Evolutionary conservation across 2,329 filamentous ascomycete genomes (phyloP).

Genomic region (Dactylella cylindrospora): DNA sequence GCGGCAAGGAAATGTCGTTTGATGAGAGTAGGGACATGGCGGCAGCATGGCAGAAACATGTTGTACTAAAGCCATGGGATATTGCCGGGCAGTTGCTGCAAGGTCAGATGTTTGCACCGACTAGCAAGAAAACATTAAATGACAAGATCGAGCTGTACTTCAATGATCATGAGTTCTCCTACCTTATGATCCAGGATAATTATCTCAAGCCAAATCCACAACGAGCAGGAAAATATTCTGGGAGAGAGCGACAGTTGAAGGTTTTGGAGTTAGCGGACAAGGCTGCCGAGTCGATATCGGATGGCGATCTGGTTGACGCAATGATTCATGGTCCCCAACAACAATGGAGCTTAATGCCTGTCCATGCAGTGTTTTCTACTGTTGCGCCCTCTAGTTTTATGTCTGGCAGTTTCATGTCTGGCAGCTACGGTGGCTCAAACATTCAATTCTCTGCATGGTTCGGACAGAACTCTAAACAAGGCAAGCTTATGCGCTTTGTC

Average conservation of each 20-base stretch:
- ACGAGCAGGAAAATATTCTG: constrained; percentile 61
- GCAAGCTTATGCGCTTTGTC: constrained; percentile 74
- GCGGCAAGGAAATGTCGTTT: constrained; percentile 69
- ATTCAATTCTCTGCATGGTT: constrained; percentile 82
- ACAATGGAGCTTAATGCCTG: constrained; percentile 97
- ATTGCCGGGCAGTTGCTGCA: constrained; percentile 91
- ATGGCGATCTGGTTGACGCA: constrained; percentile 90
- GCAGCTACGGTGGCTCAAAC: constrained; percentile 70
- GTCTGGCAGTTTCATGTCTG: constrained; percentile 78
- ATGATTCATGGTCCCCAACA: constrained; percentile 98
- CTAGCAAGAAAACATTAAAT: constrained; percentile 83
- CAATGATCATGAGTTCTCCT: constrained; percentile 98
- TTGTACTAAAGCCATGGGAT: constrained; percentile 96
- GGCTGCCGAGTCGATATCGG: constrained; percentile 93
- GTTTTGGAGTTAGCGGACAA: constrained; percentile 81
- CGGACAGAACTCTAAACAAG: constrained; percentile 86
- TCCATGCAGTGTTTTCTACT: constrained; percentile 92
- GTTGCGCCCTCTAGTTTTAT: constrained; percentile 86
- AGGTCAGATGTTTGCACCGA: constrained; percentile 78
- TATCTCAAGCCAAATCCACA: constrained; percentile 83
- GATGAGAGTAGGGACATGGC: constrained; percentile 87
- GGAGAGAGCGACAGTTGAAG: constrained; percentile 73
- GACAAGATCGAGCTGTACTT: constrained; percentile 99
- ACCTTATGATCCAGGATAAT: constrained; percentile 97
- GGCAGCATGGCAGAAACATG: constrained; percentile 97